Evolutionary conservation across 225 moss, liverwort and hornwort species (phyloP).

Genomic region (Marchantia polymorpha): DNA sequence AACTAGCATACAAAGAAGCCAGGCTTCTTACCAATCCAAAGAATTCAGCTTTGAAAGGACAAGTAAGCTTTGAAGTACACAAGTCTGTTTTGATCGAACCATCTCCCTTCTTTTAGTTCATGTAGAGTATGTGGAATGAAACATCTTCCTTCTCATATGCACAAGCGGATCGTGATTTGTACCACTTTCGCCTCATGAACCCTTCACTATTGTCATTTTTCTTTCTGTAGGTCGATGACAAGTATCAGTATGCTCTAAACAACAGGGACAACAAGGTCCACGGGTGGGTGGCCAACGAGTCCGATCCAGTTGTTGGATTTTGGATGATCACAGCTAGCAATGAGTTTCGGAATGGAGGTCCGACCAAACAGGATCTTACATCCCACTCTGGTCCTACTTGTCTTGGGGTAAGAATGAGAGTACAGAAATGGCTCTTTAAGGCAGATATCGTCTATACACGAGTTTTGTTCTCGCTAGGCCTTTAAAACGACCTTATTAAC

Average conservation of each 20-base stretch:
- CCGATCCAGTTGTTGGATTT: slow-evolving; percentile 54
- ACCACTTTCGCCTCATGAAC: background rate
- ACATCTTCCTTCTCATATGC: background rate
- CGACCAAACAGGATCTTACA: slow-evolving; percentile 59
- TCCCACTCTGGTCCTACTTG: slow-evolving; percentile 76
- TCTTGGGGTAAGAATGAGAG: slow-evolving; percentile 44
- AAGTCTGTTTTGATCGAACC: no score
- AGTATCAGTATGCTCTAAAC: slow-evolving; percentile 53
- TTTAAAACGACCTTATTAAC: no score
- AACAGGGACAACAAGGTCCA: slow-evolving; percentile 62
- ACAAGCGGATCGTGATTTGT: background rate
- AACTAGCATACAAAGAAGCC: slow-evolving; percentile 64
- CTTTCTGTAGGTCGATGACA: slow-evolving; percentile 60
- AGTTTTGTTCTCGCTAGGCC: background rate
- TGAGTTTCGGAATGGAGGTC: slow-evolving; percentile 74
- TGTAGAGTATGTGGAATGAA: background rate
- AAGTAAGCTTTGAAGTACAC: slow-evolving; percentile 31
- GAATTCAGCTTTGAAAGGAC: slow-evolving; percentile 47
- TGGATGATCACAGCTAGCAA: slow-evolving; percentile 65
- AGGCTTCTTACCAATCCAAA: slow-evolving; percentile 50
- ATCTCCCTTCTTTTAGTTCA: background rate
- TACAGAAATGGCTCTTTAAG: no score
- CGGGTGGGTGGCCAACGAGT: slow-evolving; percentile 50
- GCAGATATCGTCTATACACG: background rate
- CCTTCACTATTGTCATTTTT: no score